These are phyloP conservation scores for Penicillium canariense DNA, from an alignment of 495 filamentous ascomycete species.

Conservation along the genomic window DNA sequence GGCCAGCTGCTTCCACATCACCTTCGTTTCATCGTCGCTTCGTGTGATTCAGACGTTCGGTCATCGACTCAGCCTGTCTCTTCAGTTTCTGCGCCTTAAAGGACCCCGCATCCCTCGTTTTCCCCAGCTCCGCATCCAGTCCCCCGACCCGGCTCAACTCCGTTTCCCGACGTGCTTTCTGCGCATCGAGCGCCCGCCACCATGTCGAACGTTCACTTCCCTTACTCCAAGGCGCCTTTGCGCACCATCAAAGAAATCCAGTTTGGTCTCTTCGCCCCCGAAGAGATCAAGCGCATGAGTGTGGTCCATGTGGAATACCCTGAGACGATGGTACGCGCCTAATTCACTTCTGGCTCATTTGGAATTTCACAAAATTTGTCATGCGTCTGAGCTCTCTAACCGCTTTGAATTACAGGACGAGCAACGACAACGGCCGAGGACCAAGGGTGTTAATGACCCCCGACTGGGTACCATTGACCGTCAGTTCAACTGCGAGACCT, in stretches of 20 bases:
- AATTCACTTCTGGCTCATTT: background rate
- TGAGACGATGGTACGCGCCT: constrained; percentile 79
- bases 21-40: constrained; percentile 38
- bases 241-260: constrained; percentile 97
- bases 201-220: constrained; percentile 93
- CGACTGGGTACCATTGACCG: constrained; percentile 93
- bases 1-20: constrained; percentile 43
- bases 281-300: constrained; percentile 98
- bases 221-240: constrained; percentile 90
- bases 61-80: constrained; percentile 16
- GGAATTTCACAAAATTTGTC: constrained; percentile 2
- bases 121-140: constrained; percentile 10
- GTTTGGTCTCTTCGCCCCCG: constrained; percentile 92
- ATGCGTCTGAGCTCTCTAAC: constrained; percentile 23
- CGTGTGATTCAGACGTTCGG: constrained; percentile 18
- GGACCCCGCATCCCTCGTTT: constrained; percentile 14
- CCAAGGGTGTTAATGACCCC: constrained; percentile 88
- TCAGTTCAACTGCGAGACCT: constrained; percentile 90
- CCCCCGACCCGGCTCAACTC: constrained; percentile 9
- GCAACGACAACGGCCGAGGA: constrained; percentile 77
- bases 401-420: constrained; percentile 62
- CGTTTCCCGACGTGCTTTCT: constrained; percentile 12
- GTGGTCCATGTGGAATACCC: constrained; percentile 90
- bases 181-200: constrained; percentile 37
- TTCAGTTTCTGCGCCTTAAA: constrained; percentile 24